A percentile compares a stretch with the other conserved stretches of the same genome.
These are phyloP conservation scores for Dillenia turbinata DNA, from an alignment of 164 flowering plant species.

Conservation along the genomic window DNA sequence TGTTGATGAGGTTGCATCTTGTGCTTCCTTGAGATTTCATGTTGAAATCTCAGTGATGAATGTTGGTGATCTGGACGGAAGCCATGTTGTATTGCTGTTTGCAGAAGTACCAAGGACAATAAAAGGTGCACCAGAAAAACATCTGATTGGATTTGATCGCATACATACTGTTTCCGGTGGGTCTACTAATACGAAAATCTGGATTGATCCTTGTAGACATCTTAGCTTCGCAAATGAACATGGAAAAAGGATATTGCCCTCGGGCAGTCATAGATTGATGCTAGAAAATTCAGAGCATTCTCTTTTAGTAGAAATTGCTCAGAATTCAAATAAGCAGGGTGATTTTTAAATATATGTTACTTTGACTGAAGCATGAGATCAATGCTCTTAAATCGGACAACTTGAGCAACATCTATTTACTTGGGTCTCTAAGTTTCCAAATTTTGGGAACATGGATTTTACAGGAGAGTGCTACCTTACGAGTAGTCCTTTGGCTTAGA, in stretches of 20 bases:
- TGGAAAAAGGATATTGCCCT: slow-evolving; percentile 53
- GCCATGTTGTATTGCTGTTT: slow-evolving; percentile 70
- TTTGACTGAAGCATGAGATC: too few relatives aligned
- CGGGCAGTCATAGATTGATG: slow-evolving; percentile 55
- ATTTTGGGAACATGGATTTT: too few relatives aligned
- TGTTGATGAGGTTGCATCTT: slow-evolving; percentile 43
- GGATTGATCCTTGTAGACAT: slow-evolving; percentile 75
- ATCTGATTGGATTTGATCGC: slow-evolving; percentile 67
- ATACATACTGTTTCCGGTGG: slow-evolving; percentile 34
- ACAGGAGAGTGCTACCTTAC: too few relatives aligned
- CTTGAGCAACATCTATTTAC: too few relatives aligned
- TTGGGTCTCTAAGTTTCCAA: too few relatives aligned
- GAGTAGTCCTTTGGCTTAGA: too few relatives aligned
- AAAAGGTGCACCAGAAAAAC: slow-evolving; percentile 56
- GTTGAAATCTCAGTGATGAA: slow-evolving; percentile 53
- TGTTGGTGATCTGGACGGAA: slow-evolving; percentile 67
- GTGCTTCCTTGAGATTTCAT: slow-evolving; percentile 53
- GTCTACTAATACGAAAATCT: slow-evolving; percentile 39
- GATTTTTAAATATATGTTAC: too few relatives aligned
- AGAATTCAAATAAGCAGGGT: too few relatives aligned
- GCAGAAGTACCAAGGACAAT: slow-evolving; percentile 26
- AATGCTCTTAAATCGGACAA: too few relatives aligned
- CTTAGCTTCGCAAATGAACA: slow-evolving; percentile 53
- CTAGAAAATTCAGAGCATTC: slow-evolving; percentile 44
- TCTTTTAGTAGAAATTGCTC: slow-evolving; percentile 26